These are phyloP conservation scores for Boletus rex-veris DNA, from an alignment of 768 basidiomycete genomes.

Conservation along the genomic window DNA sequence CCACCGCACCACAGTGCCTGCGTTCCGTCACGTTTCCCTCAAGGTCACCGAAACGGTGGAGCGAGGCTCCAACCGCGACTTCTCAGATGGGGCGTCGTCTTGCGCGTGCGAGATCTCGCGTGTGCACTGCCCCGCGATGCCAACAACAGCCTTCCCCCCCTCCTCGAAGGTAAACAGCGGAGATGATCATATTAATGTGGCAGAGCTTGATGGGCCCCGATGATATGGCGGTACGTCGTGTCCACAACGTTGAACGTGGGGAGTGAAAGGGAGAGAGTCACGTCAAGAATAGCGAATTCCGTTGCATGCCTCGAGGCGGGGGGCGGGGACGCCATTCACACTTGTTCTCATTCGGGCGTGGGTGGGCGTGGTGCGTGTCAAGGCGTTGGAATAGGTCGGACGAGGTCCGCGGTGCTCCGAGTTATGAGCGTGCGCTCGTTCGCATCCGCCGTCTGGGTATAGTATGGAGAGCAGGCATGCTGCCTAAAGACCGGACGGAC, in stretches of 20 bases:
- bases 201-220: slow-evolving; percentile 4
- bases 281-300: neutral
- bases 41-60: neutral
- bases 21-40: neutral
- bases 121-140: neutral
- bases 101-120: slow-evolving; percentile 2
- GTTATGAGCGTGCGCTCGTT: neutral
- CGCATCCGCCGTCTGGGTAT: too few relatives aligned
- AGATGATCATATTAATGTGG: slow-evolving; percentile 14
- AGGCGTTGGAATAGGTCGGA: neutral
- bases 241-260: neutral
- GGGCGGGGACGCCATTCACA: neutral
- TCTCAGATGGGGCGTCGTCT: neutral
- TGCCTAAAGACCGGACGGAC: too few relatives aligned
- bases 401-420: slow-evolving; percentile 11
- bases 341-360: neutral
- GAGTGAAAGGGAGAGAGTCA: neutral
- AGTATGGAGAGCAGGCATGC: too few relatives aligned
- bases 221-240: neutral
- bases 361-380: neutral
- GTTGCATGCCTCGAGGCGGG: slow-evolving; percentile 14
- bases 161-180: slow-evolving; percentile 13
- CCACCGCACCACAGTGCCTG: neutral
- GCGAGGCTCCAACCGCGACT: neutral
- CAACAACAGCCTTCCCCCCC: neutral